Evolutionary conservation across 179 eudicot species (phyloP).

Genomic region (Heliamphora pulchella): DNA sequence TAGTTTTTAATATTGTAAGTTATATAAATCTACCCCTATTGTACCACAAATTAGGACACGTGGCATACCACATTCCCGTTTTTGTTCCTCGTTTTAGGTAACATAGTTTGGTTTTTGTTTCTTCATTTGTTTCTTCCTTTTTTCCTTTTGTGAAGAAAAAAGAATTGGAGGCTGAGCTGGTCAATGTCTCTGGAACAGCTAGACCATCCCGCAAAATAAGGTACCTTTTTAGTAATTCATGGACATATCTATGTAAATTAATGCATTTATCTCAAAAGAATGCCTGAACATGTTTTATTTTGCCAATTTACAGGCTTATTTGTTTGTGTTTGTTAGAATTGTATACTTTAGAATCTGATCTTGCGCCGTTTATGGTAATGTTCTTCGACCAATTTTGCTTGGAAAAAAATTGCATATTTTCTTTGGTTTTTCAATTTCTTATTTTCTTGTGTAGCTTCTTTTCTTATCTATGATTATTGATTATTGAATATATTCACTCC

Average conservation of each 20-base stretch:
- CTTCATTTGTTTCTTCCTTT: not conserved
- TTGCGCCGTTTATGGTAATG: not conserved
- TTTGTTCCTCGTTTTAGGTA: too few relatives aligned
- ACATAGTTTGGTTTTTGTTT: not conserved
- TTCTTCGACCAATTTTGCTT: not conserved
- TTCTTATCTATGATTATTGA: not conserved
- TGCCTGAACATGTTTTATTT: not conserved
- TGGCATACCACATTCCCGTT: too few relatives aligned
- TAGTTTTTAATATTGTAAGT: too few relatives aligned
- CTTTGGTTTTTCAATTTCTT: not conserved
- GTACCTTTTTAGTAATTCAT: conserved; percentile 25
- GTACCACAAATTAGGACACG: too few relatives aligned
- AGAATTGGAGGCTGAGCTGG: conserved; percentile 98
- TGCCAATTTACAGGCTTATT: not conserved
- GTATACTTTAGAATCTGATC: not conserved
- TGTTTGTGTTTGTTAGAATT: not conserved
- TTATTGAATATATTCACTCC: not conserved
- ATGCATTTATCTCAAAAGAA: not conserved
- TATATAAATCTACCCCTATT: too few relatives aligned
- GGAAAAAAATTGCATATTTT: not conserved
- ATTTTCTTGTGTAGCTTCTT: not conserved
- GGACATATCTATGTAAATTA: not conserved
- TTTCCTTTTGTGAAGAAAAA: conserved; percentile 51
- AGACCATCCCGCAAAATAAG: conserved; percentile 94
- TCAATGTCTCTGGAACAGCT: conserved; percentile 74